These are phyloP conservation scores for Hymenotorrendiella dingleyae DNA, from an alignment of 2,329 filamentous ascomycete species.

Conservation along the genomic window DNA sequence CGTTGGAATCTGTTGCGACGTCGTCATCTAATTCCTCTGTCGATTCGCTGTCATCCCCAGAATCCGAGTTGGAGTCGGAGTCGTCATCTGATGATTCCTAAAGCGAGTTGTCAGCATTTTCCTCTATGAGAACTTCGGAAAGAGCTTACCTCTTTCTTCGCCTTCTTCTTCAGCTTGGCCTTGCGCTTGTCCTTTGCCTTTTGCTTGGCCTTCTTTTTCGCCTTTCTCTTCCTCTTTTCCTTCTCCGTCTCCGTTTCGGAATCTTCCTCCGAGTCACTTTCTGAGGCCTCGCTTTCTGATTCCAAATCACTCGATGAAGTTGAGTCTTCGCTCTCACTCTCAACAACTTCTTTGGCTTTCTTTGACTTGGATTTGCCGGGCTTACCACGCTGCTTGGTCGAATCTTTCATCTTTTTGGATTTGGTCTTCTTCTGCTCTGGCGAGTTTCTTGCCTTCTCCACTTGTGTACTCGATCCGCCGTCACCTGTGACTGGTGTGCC, in stretches of 20 bases:
- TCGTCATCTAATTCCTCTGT: constrained; percentile 15
- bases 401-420: constrained; percentile 13
- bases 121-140: no score
- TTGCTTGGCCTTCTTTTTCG: constrained; percentile 33
- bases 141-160: constrained; percentile 30
- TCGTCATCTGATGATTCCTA: constrained; percentile 26
- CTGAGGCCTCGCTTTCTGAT: constrained; percentile 11
- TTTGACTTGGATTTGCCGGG: constrained; percentile 22
- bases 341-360: constrained; percentile 22
- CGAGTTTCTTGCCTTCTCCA: constrained; percentile 2
- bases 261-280: constrained; percentile 19
- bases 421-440: constrained; percentile 9
- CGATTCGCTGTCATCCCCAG: constrained; percentile 24
- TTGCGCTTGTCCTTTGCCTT: constrained; percentile 32
- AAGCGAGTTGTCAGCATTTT: no score
- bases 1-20: constrained; percentile 9
- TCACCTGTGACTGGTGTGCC: constrained; percentile 1
- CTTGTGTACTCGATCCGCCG: constrained; percentile 1
- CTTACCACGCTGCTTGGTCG: constrained; percentile 13
- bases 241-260: constrained; percentile 28
- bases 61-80: constrained; percentile 30
- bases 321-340: constrained; percentile 19
- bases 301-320: constrained; percentile 16
- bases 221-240: constrained; percentile 30
- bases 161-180: constrained; percentile 35